Evolutionary conservation across 2,329 filamentous ascomycete genomes (phyloP).

Genomic region (Colletotrichum somersetense): DNA sequence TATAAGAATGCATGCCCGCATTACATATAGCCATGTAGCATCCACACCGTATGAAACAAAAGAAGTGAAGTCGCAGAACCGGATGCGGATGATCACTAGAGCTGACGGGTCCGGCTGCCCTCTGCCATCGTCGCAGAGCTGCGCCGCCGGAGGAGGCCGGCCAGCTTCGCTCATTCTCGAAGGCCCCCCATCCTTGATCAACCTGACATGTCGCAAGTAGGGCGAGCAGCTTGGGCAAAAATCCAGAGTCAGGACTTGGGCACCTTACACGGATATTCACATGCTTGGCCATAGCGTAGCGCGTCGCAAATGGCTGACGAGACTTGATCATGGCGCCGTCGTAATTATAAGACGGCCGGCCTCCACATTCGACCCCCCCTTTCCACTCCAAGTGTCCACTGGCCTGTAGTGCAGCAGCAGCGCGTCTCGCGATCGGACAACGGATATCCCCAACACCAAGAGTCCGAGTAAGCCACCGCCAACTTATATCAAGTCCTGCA

Average conservation of each 20-base stretch:
- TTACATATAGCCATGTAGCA: not conserved
- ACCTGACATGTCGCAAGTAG: constrained; percentile 9
- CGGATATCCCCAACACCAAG: constrained; percentile 50
- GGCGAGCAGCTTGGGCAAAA: constrained; percentile 1
- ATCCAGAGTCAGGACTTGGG: constrained; percentile 18
- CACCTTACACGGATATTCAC: constrained; percentile 25
- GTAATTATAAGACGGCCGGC: constrained; percentile 34
- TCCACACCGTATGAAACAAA: not conserved
- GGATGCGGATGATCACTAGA: constrained; percentile 10
- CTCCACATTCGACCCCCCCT: constrained; percentile 11
- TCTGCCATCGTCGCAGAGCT: constrained; percentile 18
- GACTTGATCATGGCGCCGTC: constrained; percentile 30
- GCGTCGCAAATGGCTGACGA: constrained; percentile 27
- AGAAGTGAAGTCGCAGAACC: not conserved
- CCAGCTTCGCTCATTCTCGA: constrained; percentile 5
- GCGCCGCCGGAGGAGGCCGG: not conserved
- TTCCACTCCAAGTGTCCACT: not conserved
- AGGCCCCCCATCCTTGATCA: constrained; percentile 9
- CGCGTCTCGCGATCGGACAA: constrained; percentile 44
- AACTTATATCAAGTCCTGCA: constrained; percentile 37
- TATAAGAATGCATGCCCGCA: not conserved
- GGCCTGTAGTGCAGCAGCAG: constrained; percentile 2
- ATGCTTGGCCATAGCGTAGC: constrained; percentile 38
- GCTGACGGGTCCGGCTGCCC: constrained; percentile 6
- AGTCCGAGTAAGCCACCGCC: constrained; percentile 38